Conservation (phyloP, 352 stramenopile genomes). For the Pythium phragmiticola region DNA sequence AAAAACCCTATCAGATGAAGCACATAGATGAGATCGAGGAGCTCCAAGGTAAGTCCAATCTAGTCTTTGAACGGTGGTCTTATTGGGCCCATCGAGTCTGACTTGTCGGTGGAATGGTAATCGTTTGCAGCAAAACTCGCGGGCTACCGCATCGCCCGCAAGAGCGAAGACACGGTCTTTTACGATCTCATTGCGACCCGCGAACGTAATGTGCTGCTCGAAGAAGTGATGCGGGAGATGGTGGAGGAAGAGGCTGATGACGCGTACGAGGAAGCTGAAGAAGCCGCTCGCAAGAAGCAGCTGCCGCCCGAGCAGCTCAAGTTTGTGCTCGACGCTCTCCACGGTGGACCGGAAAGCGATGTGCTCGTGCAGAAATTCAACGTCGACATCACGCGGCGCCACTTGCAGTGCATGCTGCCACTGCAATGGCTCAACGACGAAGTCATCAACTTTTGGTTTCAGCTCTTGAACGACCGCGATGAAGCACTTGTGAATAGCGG, state of each 20-base stretch:
- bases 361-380: conserved; percentile 83
- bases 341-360: conserved; percentile 51
- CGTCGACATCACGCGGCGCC: conserved; percentile 70
- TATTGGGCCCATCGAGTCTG: too few relatives aligned
- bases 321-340: conserved; percentile 51
- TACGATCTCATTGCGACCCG: conserved; percentile 20
- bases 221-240: conserved; percentile 60
- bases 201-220: conserved; percentile 35
- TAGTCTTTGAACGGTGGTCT: neutral
- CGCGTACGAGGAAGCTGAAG: conserved; percentile 51
- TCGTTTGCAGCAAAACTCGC: conserved; percentile 10
- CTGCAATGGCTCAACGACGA: conserved; percentile 78
- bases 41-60: conserved; percentile 13
- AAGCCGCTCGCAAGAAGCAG: conserved; percentile 45
- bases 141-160: conserved; percentile 20
- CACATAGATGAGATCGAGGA: conserved; percentile 30
- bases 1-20: conserved; percentile 24
- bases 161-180: conserved; percentile 16
- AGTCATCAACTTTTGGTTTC: conserved; percentile 88
- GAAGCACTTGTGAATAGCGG: conserved; percentile 50
- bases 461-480: conserved; percentile 76
- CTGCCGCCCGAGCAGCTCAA: conserved; percentile 62
- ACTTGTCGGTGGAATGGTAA: neutral
- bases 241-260: conserved; percentile 59
- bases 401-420: conserved; percentile 72